A percentile compares a stretch with the other conserved stretches of the same genome.
These are phyloP conservation scores for Serendipita sp. DNA, from an alignment of 768 basidiomycete species.

Conservation along the genomic window DNA sequence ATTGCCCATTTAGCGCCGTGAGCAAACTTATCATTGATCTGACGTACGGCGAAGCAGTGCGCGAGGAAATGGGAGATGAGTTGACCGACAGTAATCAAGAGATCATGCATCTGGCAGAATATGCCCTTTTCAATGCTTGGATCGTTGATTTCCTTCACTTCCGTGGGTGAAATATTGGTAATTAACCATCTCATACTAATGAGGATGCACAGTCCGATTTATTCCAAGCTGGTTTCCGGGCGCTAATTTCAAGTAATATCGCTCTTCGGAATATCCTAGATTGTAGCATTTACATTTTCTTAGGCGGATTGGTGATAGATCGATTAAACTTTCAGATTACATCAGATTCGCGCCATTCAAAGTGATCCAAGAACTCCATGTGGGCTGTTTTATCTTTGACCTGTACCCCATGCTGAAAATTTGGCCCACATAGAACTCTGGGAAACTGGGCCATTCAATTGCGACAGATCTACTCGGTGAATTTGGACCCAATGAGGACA, in stretches of 20 bases:
- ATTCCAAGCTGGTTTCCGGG: constrained; percentile 2
- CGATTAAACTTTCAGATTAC: neutral
- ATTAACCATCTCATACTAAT: neutral
- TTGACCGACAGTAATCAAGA: neutral
- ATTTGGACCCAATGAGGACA: neutral
- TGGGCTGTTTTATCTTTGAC: neutral
- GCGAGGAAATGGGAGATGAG: neutral
- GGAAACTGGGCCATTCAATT: neutral
- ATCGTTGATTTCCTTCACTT: neutral
- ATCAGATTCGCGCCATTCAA: neutral
- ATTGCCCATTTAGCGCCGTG: neutral
- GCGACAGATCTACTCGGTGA: neutral
- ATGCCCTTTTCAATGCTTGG: neutral
- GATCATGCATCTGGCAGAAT: neutral
- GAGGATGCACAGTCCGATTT: neutral
- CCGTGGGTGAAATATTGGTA: neutral
- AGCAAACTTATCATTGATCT: neutral
- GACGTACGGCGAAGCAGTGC: neutral
- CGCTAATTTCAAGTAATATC: neutral
- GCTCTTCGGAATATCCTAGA: too few relatives aligned
- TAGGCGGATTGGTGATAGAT: neutral
- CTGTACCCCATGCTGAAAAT: neutral
- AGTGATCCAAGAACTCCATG: neutral
- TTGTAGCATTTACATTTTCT: neutral
- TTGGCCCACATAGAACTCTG: neutral